Percentiles rank a stretch among this genome's conserved stretches.
Conservation (phyloP, 805 yeast genomes). For the Candida quercuum region DNA sequence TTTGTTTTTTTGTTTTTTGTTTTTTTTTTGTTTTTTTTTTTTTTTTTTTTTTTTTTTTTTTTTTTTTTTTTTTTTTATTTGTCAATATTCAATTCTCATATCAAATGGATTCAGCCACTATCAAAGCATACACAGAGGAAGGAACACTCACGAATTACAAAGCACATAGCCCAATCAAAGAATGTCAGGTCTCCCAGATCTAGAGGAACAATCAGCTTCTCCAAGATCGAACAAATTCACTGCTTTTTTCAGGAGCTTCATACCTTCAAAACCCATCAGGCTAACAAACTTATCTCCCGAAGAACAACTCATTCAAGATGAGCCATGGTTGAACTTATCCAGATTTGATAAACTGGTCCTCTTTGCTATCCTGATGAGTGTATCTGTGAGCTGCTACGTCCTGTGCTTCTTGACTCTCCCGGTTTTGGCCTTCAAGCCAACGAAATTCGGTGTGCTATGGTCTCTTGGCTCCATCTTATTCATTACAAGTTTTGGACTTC, state of each 20-base stretch:
- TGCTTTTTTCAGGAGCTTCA: not conserved
- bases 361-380: constrained; percentile 16
- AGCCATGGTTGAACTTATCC: constrained; percentile 1
- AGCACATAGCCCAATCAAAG: no score
- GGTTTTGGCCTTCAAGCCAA: constrained; percentile 13
- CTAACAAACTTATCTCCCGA: not conserved
- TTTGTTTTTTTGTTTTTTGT: not conserved
- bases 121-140: no score
- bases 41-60: no score
- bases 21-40: not conserved
- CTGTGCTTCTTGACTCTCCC: constrained; percentile 15
- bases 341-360: constrained; percentile 12
- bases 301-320: not conserved
- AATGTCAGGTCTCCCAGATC: not conserved
- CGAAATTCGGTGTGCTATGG: constrained; percentile 15
- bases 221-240: not conserved
- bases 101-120: no score
- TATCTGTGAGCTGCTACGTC: constrained; percentile 16
- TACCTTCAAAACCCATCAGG: not conserved
- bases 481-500: constrained; percentile 11
- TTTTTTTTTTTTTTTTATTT: no score
- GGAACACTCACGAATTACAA: no score
- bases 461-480: constrained; percentile 15
- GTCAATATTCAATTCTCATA: no score
- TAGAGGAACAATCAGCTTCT: not conserved